Evolutionary conservation across 1,139 yeast genomes (phyloP).

Genomic region (Sugiyamaella japonica): DNA sequence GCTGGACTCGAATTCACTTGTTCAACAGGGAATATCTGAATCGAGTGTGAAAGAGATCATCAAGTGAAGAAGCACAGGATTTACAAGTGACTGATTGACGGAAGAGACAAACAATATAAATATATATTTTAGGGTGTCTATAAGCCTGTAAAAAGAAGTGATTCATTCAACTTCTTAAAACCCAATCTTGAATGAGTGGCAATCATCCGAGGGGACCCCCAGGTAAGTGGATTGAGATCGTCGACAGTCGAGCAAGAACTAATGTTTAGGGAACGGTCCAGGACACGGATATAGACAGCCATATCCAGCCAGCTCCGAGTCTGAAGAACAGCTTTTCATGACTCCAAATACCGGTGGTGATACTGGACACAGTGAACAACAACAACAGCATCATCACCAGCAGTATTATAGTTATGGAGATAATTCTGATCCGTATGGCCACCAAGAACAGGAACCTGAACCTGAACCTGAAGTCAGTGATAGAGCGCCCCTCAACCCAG

Average conservation of each 20-base stretch:
- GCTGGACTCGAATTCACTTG: not conserved
- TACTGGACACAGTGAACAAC: conserved; percentile 1
- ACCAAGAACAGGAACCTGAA: conserved; percentile 8
- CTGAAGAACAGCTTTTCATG: conserved; percentile 12
- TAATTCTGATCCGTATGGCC: conserved; percentile 16
- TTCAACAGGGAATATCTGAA: not conserved
- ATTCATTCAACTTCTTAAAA: not conserved
- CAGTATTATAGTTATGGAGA: conserved; percentile 15
- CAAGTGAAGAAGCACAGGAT: not conserved
- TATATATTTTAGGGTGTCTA: too few species aligned
- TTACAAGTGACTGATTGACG: not conserved
- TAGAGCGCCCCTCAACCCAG: conserved; percentile 5
- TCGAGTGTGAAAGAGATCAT: not conserved
- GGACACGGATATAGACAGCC: conserved; percentile 8
- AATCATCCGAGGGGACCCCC: not conserved
- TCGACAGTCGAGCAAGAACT: not conserved
- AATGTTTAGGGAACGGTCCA: not conserved
- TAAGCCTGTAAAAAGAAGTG: too few species aligned
- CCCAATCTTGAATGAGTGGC: not conserved
- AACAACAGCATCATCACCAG: conserved; percentile 14
- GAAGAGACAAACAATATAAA: not conserved
- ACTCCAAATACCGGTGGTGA: conserved; percentile 9
- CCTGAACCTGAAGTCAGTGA: not conserved
- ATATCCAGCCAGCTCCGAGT: conserved; percentile 13
- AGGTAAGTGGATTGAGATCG: not conserved